A percentile compares a stretch with the other conserved stretches of the same genome.
These are phyloP conservation scores for Xylaria acuta DNA, from an alignment of 495 filamentous ascomycete species.

Conservation along the genomic window DNA sequence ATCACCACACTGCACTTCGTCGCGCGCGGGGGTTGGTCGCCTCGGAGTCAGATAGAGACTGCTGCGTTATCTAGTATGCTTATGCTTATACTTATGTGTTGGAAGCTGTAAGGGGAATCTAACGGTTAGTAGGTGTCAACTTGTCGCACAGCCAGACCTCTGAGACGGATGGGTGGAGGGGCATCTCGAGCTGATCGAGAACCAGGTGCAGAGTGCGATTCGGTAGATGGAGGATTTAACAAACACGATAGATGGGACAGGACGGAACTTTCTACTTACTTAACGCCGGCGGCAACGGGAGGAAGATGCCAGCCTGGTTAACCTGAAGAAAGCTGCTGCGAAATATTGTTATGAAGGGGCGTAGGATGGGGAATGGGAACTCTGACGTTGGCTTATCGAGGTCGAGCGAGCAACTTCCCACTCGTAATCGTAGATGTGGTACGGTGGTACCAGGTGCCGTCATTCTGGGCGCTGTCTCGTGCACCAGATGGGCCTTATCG, in stretches of 20 bases:
- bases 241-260: not conserved
- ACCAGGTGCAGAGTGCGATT: not conserved
- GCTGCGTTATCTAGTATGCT: not conserved
- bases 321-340: not conserved
- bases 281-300: not conserved
- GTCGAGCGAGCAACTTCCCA: not conserved
- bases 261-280: not conserved
- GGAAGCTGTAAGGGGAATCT: not conserved
- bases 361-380: not conserved
- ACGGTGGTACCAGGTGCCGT: conserved; percentile 15
- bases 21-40: not conserved
- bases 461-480: conserved; percentile 8
- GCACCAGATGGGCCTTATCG: conserved; percentile 17
- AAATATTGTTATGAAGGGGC: not conserved
- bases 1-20: not conserved
- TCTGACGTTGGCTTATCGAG: conserved; percentile 4
- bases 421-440: not conserved
- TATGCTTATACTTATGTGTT: not conserved
- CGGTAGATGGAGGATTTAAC: not conserved
- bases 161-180: not conserved
- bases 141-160: not conserved
- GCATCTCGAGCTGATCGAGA: conserved; percentile 9
- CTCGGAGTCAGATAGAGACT: not conserved
- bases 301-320: not conserved
- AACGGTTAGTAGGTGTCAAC: conserved; percentile 6